Evolutionary conservation across 2,329 filamentous ascomycete species (phyloP), one percentile per base, ranked within the genome.

Genomic region (Pyricularia grisea): DNA sequence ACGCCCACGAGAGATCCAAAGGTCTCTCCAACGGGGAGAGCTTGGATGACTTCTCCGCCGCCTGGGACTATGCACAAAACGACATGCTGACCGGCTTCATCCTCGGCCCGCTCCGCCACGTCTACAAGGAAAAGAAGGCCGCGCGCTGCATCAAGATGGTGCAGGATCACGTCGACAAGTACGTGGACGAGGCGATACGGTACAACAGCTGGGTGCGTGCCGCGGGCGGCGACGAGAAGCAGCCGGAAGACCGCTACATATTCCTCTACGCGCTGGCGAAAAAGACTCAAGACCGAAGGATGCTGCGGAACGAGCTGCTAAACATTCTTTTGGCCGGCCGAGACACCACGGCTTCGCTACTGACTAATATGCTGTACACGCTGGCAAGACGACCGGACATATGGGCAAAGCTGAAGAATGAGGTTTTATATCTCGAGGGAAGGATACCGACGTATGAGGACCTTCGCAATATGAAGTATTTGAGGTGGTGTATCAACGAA

Each of bases 401-500:
- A 6, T 36, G 28, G 28, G n/a, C 20, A 10, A 68, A 42, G 5
- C 27, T 55, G 25, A 25, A 58, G 5, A 58, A n/a, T 5, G 55
- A 55, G 2, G 10, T 23, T 5, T 14, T 1, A 2, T 12, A 9
- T 11, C 20, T 27, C 17, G 12, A 87, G 12, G 78, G 83, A 3
- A 78, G 83, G 4, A 79, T 82, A 4, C 88, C 89, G 0, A 92
- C 89, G 0, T 96, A 95, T 77, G 84, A 87, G 9, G 86, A 97
- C 75, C 83, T 97, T 68, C 97, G 95, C 82, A 85, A 84, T 71
- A 96, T 97, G 92, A 90, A 90, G 73, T 97, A 94, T 76, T 85
- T 95, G 69, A 81, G 87, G 76, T 82, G 89, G 73, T 80, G 90
- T 67, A 84, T 95, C 73, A 90, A 92, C 79, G 92, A 95, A 79